Percentiles rank a stretch among this genome's conserved stretches.
phyloP scores from a whole-genome alignment of 2,329 filamentous ascomycete genomes.

The Coniochaeta sp. region DNA sequence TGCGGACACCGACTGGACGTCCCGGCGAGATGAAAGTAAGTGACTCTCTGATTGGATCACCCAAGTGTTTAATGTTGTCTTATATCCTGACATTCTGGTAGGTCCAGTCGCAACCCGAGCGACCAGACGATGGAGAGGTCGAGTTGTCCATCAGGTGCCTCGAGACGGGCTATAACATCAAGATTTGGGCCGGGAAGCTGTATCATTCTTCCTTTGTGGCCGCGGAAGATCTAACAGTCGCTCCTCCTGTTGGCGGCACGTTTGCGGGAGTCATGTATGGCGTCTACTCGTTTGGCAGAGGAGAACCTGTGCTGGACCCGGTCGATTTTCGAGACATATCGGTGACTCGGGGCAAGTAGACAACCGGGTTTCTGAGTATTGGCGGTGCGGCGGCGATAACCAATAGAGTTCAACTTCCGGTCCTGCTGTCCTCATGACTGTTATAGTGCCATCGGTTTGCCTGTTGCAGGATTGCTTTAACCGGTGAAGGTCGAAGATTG shows the following conservation, averaged over 20 bases:
- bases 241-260: constrained; percentile 21
- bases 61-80: not conserved
- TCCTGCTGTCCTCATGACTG: too few species aligned
- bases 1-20: constrained; percentile 14
- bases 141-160: not conserved
- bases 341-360: constrained; percentile 4
- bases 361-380: too few species aligned
- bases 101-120: not conserved
- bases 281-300: constrained; percentile 20
- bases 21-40: constrained; percentile 14
- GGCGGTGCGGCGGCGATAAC: too few species aligned
- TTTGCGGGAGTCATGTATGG: constrained; percentile 25
- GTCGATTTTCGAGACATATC: constrained; percentile 20
- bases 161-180: constrained; percentile 12
- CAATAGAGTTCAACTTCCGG: too few species aligned
- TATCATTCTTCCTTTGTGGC: constrained; percentile 5
- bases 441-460: too few species aligned
- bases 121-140: not conserved
- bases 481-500: too few species aligned
- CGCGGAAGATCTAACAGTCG: constrained; percentile 17
- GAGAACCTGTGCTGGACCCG: constrained; percentile 22
- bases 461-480: too few species aligned
- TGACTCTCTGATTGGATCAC: too few species aligned
- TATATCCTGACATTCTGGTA: not conserved
- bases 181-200: constrained; percentile 5